These are phyloP conservation scores for Aspergillus candidus DNA, from an alignment of 2,329 filamentous ascomycete species.

Conservation along the genomic window DNA sequence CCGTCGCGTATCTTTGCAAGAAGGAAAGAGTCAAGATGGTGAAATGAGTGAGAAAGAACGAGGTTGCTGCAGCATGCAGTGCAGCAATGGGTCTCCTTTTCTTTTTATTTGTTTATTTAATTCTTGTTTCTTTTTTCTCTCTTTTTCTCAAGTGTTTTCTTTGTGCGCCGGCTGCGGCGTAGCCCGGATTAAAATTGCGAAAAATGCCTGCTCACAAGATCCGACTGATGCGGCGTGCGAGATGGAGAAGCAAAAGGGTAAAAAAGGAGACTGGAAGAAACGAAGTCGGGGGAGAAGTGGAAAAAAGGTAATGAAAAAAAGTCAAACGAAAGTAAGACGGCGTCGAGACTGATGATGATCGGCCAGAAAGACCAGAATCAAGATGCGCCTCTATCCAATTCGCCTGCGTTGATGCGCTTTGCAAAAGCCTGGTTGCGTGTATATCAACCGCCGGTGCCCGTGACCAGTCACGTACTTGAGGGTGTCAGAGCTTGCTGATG, in stretches of 20 bases:
- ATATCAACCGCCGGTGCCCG: background rate
- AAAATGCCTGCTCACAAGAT: slow-evolving; percentile 33
- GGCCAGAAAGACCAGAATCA: slow-evolving; percentile 12
- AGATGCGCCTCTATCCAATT: background rate
- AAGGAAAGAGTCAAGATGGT: slow-evolving; percentile 17
- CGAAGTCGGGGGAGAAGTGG: slow-evolving; percentile 7
- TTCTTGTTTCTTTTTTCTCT: slow-evolving; percentile 9
- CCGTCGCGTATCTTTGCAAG: slow-evolving; percentile 16
- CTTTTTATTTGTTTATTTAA: background rate
- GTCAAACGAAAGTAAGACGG: slow-evolving; percentile 3
- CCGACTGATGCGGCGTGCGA: slow-evolving; percentile 30
- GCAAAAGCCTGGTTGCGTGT: slow-evolving; percentile 3
- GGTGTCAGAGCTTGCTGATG: slow-evolving; percentile 3
- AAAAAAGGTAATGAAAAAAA: slow-evolving; percentile 11
- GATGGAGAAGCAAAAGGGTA: slow-evolving; percentile 16
- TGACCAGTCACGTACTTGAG: background rate
- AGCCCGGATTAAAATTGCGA: slow-evolving; percentile 12
- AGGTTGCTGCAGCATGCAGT: background rate
- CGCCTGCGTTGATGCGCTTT: background rate
- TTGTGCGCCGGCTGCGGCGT: background rate
- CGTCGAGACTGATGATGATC: slow-evolving; percentile 18
- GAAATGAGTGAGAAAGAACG: slow-evolving; percentile 6
- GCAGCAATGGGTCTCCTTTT: slow-evolving; percentile 13
- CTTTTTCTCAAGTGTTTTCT: slow-evolving; percentile 1
- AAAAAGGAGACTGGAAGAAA: slow-evolving; percentile 16